Percentiles rank a stretch among this genome's conserved stretches.
These are phyloP conservation scores for Paraphysoderma sedebokerense DNA, from an alignment of 371 early-diverging fungal genomes.

Conservation along the genomic window DNA sequence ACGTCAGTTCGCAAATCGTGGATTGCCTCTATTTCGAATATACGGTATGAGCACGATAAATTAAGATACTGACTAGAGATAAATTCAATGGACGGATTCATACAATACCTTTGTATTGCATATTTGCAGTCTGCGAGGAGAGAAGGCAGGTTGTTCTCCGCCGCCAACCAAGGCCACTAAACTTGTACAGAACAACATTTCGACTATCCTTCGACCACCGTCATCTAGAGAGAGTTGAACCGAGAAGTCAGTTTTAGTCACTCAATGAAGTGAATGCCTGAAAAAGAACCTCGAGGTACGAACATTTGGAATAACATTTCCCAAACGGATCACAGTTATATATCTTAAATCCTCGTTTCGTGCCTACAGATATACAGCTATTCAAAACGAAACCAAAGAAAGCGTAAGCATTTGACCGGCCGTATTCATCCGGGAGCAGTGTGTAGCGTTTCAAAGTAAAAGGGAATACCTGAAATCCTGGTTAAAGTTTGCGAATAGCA, in stretches of 20 bases:
- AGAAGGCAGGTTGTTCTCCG: constrained; percentile 74
- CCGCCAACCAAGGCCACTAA: constrained; percentile 92
- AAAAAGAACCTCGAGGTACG: not conserved
- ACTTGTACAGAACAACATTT: constrained; percentile 90
- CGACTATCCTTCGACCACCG: constrained; percentile 80
- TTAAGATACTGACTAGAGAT: not conserved
- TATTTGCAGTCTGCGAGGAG: constrained; percentile 79
- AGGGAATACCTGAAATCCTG: constrained; percentile 87
- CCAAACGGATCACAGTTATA: constrained; percentile 92
- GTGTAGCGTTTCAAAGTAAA: too few species aligned
- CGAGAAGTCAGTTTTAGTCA: not conserved
- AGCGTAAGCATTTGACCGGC: too few species aligned
- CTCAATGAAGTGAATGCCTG: not conserved
- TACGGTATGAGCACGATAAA: not conserved
- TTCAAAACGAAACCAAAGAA: too few species aligned
- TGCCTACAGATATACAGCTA: constrained; percentile 82
- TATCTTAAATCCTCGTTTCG: constrained; percentile 66
- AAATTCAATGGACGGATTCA: constrained; percentile 8
- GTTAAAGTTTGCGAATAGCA: constrained; percentile 71
- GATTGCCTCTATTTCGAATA: constrained; percentile 50
- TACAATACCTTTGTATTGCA: constrained; percentile 90
- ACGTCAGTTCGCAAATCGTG: constrained; percentile 88
- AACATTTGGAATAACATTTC: constrained; percentile 67
- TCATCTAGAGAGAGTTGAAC: constrained; percentile 24
- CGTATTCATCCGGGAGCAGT: too few species aligned